A percentile compares a stretch with the other conserved stretches of the same genome.
phyloP scores from a whole-genome alignment of 225 moss, liverwort and hornwort species.

The Pleurozium schreberi region DNA sequence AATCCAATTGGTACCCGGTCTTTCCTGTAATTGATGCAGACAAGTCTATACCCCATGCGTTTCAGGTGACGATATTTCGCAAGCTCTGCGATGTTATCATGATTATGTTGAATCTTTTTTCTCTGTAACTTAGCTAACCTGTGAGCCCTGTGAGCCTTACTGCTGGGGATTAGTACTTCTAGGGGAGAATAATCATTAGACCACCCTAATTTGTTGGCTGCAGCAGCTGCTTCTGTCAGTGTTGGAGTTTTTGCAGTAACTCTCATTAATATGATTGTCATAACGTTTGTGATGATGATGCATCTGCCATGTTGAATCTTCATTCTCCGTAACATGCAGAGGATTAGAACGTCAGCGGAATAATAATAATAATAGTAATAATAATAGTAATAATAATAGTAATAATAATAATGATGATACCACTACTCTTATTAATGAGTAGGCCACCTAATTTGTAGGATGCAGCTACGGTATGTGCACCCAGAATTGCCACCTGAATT shows the following conservation, averaged over 20 bases:
- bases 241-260: neutral
- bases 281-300: neutral
- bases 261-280: neutral
- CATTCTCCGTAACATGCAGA: neutral
- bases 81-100: neutral
- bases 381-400: neutral
- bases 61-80: slow-evolving; percentile 31
- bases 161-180: neutral
- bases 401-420: neutral
- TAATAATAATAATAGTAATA: neutral
- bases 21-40: slow-evolving; percentile 54
- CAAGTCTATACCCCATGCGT: slow-evolving; percentile 52
- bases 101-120: neutral
- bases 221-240: neutral
- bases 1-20: slow-evolving; percentile 71
- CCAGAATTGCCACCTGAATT: neutral
- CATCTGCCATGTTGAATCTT: neutral
- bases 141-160: neutral
- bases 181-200: neutral
- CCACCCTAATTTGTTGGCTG: neutral
- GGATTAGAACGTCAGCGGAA: neutral
- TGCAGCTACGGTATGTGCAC: neutral
- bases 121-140: neutral
- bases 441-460: neutral
- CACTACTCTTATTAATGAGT: neutral